phyloP scores from a whole-genome alignment of 257 asterid species.

The Salvia splendens region DNA sequence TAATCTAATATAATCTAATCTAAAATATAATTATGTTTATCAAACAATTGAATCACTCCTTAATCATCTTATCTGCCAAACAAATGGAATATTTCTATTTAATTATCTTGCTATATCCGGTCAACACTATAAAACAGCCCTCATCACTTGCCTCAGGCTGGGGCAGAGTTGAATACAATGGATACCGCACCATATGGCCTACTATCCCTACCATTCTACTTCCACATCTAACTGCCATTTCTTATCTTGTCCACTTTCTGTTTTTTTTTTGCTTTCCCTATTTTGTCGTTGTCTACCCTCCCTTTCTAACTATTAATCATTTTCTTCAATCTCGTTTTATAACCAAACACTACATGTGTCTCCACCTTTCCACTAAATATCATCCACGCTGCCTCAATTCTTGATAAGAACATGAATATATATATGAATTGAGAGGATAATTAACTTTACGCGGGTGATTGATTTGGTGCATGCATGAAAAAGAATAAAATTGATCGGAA shows the following conservation, averaged over 20 bases:
- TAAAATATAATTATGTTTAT: no score
- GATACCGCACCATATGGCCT: slow-evolving; percentile 25
- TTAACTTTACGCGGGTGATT: no score
- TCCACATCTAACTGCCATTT: slow-evolving; percentile 44
- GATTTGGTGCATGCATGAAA: no score
- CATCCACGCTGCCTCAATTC: neutral
- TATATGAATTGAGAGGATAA: no score
- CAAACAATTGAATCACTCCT: no score
- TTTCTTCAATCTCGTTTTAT: neutral
- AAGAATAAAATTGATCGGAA: no score
- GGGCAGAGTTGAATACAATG: slow-evolving; percentile 37
- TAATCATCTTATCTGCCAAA: no score
- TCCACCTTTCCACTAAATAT: neutral
- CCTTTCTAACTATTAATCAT: neutral
- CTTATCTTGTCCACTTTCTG: slow-evolving; percentile 28
- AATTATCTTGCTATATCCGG: no score
- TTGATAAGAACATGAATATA: no score
- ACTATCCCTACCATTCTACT: neutral
- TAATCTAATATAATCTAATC: no score
- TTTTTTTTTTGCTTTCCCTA: slow-evolving; percentile 18
- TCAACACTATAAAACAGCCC: neutral
- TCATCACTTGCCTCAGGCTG: neutral
- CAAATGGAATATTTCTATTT: no score
- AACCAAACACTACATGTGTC: slow-evolving; percentile 16
- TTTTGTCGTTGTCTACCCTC: neutral